These are phyloP conservation scores for Vitis rupestris DNA, from an alignment of 164 flowering plant genomes.

Conservation along the genomic window DNA sequence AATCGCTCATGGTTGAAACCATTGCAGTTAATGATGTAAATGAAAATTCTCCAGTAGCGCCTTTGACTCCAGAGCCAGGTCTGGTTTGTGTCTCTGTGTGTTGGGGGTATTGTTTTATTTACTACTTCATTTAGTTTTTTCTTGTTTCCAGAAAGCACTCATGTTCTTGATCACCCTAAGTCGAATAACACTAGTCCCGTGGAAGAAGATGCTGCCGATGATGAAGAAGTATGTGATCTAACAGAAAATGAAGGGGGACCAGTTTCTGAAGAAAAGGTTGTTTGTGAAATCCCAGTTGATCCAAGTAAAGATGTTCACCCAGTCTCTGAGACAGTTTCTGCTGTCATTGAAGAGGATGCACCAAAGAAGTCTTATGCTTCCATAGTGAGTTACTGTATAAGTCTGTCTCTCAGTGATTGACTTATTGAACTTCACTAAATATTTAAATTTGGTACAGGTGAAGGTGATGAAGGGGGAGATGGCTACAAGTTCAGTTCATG, in stretches of 20 bases:
- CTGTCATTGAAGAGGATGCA: constrained; percentile 16
- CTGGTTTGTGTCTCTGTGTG: background rate
- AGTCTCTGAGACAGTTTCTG: constrained; percentile 5
- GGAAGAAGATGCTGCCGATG: constrained; percentile 3
- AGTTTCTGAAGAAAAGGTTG: constrained; percentile 9
- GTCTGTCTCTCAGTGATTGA: background rate
- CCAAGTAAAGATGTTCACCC: constrained; percentile 5
- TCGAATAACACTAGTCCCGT: background rate
- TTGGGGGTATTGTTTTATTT: background rate
- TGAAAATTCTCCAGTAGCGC: background rate
- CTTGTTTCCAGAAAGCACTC: constrained; percentile 12
- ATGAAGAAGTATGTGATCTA: constrained; percentile 4
- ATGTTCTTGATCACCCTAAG: constrained; percentile 1
- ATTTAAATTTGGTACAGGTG: constrained; percentile 14
- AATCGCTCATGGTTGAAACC: background rate
- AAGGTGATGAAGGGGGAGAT: constrained; percentile 10
- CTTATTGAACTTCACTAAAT: background rate
- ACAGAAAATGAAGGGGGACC: constrained; percentile 10
- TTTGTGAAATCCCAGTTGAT: constrained; percentile 1
- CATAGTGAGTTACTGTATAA: constrained; percentile 28
- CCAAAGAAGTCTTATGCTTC: constrained; percentile 48
- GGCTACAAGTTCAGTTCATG: constrained; percentile 15
- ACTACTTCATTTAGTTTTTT: background rate
- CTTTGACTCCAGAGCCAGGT: constrained; percentile 8
- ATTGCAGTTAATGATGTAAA: background rate